phyloP scores from a whole-genome alignment of 2,329 filamentous ascomycete genomes.

The Elsinoe arachidis region DNA sequence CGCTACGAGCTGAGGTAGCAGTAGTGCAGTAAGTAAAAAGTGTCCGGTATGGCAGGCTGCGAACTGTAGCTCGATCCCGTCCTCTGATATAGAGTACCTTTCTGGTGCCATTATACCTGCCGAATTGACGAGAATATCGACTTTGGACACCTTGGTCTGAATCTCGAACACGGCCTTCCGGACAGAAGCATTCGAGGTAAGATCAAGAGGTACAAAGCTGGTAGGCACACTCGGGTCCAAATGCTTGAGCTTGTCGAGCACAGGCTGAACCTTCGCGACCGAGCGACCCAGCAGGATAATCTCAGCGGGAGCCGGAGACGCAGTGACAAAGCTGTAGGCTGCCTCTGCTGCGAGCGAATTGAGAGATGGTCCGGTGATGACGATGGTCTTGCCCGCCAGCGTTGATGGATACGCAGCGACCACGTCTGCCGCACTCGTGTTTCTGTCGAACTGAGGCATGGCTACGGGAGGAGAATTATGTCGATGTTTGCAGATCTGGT shows the following conservation, averaged over 20 bases:
- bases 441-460: neutral
- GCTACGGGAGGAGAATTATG: neutral
- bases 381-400: neutral
- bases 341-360: neutral
- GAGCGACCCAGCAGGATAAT: neutral
- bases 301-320: neutral
- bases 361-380: neutral
- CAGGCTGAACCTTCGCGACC: neutral
- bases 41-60: neutral
- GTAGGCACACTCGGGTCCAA: neutral
- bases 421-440: neutral
- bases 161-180: neutral
- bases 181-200: neutral
- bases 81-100: neutral
- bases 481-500: too few relatives aligned
- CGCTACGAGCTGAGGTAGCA: neutral
- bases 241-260: neutral
- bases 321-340: neutral
- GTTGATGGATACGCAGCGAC: neutral
- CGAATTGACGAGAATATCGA: neutral
- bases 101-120: neutral
- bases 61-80: neutral
- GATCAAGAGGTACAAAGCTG: neutral
- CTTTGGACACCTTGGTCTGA: neutral
- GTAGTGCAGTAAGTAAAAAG: neutral